Evolutionary conservation across 208 protist genomes (phyloP).

Genomic region (Wallacemonas sp.): DNA sequence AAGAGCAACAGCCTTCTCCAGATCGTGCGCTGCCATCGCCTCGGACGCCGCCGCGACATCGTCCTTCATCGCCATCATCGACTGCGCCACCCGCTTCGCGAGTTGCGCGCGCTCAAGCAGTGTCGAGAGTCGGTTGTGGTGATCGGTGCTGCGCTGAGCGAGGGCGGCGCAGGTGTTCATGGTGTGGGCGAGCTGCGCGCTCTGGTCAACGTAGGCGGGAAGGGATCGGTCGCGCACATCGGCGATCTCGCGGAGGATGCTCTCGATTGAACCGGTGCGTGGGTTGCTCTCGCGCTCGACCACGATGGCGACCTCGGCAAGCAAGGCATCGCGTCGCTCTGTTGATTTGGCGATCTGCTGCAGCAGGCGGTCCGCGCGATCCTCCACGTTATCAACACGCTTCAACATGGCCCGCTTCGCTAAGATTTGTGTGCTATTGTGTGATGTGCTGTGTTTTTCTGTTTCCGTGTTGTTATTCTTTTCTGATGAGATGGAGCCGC

Average conservation of each 20-base stretch:
- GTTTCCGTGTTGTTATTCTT: background rate
- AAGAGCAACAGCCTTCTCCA: conserved; percentile 56
- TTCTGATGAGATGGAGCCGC: no score
- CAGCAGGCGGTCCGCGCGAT: conserved; percentile 52
- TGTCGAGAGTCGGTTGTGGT: conserved; percentile 44
- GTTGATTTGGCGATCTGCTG: conserved; percentile 48
- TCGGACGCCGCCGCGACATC: conserved; percentile 30
- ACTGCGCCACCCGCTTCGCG: conserved; percentile 48
- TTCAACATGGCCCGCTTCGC: conserved; percentile 16
- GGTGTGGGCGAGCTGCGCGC: conserved; percentile 41
- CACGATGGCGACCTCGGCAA: conserved; percentile 32
- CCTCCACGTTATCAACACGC: conserved; percentile 48
- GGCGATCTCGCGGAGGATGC: conserved; percentile 39
- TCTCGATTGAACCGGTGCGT: conserved; percentile 13
- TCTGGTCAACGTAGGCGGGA: conserved; percentile 47
- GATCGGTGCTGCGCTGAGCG: conserved; percentile 52
- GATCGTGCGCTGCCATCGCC: conserved; percentile 38
- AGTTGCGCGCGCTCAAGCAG: conserved; percentile 58
- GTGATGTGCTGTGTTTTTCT: background rate
- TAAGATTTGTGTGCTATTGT: background rate
- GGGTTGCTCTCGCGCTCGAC: conserved; percentile 31
- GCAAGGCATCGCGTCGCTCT: conserved; percentile 46
- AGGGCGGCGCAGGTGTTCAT: conserved; percentile 50
- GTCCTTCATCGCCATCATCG: conserved; percentile 47
- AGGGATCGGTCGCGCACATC: conserved; percentile 46